phyloP scores from a whole-genome alignment of 192 early-diverging fungal species.

The Gaertneriomyces sp. region DNA sequence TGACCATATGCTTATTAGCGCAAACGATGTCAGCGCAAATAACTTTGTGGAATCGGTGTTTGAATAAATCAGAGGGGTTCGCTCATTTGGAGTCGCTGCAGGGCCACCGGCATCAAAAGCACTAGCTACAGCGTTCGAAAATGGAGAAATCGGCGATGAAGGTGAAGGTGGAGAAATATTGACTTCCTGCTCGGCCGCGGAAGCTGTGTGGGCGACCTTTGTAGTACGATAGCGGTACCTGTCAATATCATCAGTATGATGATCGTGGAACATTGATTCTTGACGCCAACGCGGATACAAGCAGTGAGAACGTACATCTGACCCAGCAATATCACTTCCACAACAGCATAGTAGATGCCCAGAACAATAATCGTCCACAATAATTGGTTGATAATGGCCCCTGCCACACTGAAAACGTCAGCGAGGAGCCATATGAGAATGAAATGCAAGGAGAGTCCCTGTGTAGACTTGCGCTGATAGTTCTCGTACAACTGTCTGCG shows the following conservation, averaged over 20 bases:
- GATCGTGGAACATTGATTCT: no score
- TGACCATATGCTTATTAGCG: background rate
- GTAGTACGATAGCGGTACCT: no score
- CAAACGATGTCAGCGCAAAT: background rate
- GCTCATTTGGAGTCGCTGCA: no score
- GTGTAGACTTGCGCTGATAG: constrained; percentile 72
- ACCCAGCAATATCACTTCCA: constrained; percentile 62
- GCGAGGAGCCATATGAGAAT: constrained; percentile 74
- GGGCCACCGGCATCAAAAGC: no score
- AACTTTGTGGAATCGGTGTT: background rate
- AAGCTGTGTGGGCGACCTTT: no score
- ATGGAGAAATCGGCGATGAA: no score
- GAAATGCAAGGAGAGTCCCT: constrained; percentile 69
- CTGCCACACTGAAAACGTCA: constrained; percentile 71
- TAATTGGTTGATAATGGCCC: constrained; percentile 68
- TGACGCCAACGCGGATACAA: no score
- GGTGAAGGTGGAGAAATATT: no score
- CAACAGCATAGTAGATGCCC: constrained; percentile 67
- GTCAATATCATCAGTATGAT: no score
- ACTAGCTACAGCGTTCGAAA: no score
- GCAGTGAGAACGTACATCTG: constrained; percentile 35
- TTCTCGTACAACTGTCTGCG: constrained; percentile 71
- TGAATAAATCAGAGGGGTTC: background rate
- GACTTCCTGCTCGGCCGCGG: no score
- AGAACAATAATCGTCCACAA: constrained; percentile 65